Evolutionary conservation across 1,284 basidiomycete species (phyloP), one percentile per base, ranked within the genome.

Genomic region (Termitomyces sp.): DNA sequence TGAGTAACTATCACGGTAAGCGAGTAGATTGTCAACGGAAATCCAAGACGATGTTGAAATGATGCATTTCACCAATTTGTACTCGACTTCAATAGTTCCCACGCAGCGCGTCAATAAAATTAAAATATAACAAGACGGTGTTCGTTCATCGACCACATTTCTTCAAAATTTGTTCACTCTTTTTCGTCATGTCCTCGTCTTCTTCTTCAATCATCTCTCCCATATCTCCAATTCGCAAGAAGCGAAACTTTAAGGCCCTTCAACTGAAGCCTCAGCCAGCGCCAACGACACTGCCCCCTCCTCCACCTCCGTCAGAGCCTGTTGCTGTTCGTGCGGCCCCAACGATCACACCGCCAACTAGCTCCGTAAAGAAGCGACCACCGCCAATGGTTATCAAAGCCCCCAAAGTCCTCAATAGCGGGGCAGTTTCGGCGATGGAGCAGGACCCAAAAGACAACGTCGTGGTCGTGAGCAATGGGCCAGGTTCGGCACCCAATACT

Each of bases 241-340:
- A 78, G 59, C 71, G 76, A 53, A 78, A 78, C 59, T 77, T 76
- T 67, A 74, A 76, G 61, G 74, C 70, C 36, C 70, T 78, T 12
- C 73, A 77, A 65, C 71, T 78, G 58, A 64, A 54, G 33, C 49
- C 64, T 26, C 71, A 69, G 17, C 57, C 67, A 9, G 65, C 63
- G 24, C 55, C 62, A 43, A 40, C 65, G 6, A 47, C 64, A n/a
- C n/a, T n/a, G n/a, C n/a, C n/a, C n/a, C 60, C 70, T 39, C 62
- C 71, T 10, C 62, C 66, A 28, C 62, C 59, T 34, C 50, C 49
- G 3, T 46, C 59, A 31, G 58, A 58, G 48, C 70, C 70, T 36
- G 61, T 71, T 19, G 62, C 70, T n/a, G 66, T 67, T 28, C 68
- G 72, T 31, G 68, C 67, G 26, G 69, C 73, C 15, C 72, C 73